Base-by-base conservation (phyloP, 805 yeast genomes). In the Spathaspora passalidarum region DNA sequence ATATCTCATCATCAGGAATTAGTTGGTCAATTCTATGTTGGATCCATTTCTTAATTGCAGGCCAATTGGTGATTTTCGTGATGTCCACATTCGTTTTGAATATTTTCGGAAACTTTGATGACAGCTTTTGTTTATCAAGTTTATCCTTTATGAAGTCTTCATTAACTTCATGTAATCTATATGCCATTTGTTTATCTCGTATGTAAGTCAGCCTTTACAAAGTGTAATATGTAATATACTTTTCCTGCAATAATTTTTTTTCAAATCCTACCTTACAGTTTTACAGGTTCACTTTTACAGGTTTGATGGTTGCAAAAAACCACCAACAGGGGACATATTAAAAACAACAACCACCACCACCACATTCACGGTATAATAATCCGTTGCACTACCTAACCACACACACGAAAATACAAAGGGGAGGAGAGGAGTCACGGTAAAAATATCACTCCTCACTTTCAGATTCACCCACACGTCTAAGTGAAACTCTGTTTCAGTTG, bases 1-100 rank as follows among this genome's bases (percentile, higher is more conserved):
- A 65, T 2, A 79, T 71, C 19, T 79, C 84, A 51, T 79, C 84
- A 39, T 75, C 81, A 0, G 79, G 79, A 10, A 77, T 55, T 9
- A 65, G 57, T 38, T 63, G 55, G 13, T 64, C 57, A 23, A 78
- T 46, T 41, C 59, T 52, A 3, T 55, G 52, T 2, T 49, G 52
- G 16, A 78, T 62, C 79, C 81, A 79, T 13, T 50, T 49, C 41
- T 64, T 59, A 3, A 78, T 61, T n/a, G 73, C 63, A 0, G 47
- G 51, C 39, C 63, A 49, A 50, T 76, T 67, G 14, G 34, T 29
- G 23, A 79, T 71, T 49, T 68, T 72, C 13, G 58, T 44, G 13
- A 43, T 40, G n/a, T 32, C 21, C 1, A 78, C 73, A 8, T 49
- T 42, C 38, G 55, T 50, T 32, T 59, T 59, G 57, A 66, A 73